Evolutionary conservation across 225 moss, liverwort and hornwort species (phyloP), one percentile per base, ranked within the genome.

Genomic region (Marchantia paleacea): DNA sequence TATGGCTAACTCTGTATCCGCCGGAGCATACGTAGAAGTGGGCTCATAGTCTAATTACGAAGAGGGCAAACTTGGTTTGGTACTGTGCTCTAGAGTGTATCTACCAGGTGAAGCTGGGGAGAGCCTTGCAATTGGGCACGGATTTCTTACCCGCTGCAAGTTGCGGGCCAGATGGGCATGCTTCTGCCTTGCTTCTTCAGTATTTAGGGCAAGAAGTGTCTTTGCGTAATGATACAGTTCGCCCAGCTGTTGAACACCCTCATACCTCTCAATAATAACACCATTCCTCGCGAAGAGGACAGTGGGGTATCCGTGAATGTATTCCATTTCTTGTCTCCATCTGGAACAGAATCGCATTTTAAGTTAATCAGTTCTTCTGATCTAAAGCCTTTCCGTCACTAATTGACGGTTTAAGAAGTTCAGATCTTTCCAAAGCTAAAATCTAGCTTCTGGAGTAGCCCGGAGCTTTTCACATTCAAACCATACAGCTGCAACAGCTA

Each of bases 251-350:
- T 71, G 79, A 80, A 80, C 72, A 15, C 72, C 80, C 54, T 80
- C 80, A 16, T 80, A 80, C 52, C 72, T 72, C 22, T 80, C 80
- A n/a, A 72, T 80, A 61, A 80, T 80, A 48, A 80, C n/a, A n/a
- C 80, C 80, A 72, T 72, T 80, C 48, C 71, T 80, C n/a, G 72
- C 80, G 47, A 72, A 31, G 30, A 80, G 60, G 22, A 80, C 61
- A 20, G 80, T 73, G 20, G 80, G 80, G 30, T 72, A 80, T 14
- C 80, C 80, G 69, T 80, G 70, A 71, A 80, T 47, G 57, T 69
- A 69, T 48, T 80, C 70, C 55, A 58, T 30, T 57, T 80, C 79
- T 30, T 25, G 47, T 10, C 70, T 69, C 70, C 18, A 58, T 31
- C 79, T 80, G 71, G 3, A 20, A 30, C 68, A 68, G 24, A n/a